A percentile compares a stretch with the other conserved stretches of the same genome.
phyloP scores from a whole-genome alignment of 495 filamentous ascomycete species.

The Lasiosphaeriaceae sp. region DNA sequence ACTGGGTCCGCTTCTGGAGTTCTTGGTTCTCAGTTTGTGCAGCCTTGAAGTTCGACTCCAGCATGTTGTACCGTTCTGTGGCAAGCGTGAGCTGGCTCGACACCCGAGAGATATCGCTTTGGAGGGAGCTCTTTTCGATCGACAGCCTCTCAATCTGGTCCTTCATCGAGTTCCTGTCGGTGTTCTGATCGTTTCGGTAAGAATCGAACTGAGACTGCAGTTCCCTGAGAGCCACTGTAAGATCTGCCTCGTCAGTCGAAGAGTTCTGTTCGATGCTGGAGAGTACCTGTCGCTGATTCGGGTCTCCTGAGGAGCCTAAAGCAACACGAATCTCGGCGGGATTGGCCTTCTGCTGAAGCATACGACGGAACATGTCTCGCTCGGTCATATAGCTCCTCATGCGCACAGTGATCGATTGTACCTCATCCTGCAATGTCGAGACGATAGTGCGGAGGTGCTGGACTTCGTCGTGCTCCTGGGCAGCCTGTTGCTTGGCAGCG shows the following conservation, averaged over 20 bases:
- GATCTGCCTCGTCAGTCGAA: slow-evolving; percentile 38
- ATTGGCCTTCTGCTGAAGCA: slow-evolving; percentile 68
- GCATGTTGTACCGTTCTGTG: slow-evolving; percentile 78
- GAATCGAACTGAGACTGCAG: slow-evolving; percentile 86
- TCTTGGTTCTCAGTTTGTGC: slow-evolving; percentile 79
- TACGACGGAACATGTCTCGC: slow-evolving; percentile 93
- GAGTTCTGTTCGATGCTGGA: slow-evolving; percentile 47
- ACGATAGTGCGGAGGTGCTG: slow-evolving; percentile 65
- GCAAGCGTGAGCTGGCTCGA: slow-evolving; percentile 78
- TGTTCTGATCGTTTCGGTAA: slow-evolving; percentile 77
- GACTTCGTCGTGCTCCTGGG: slow-evolving; percentile 69
- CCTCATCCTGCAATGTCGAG: slow-evolving; percentile 58
- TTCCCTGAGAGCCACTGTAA: slow-evolving; percentile 61
- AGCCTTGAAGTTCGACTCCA: slow-evolving; percentile 82
- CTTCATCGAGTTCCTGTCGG: slow-evolving; percentile 74
- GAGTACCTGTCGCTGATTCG: slow-evolving; percentile 44
- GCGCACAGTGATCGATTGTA: slow-evolving; percentile 70
- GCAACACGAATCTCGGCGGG: slow-evolving; percentile 57
- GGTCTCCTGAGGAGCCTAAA: slow-evolving; percentile 60
- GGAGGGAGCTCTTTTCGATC: slow-evolving; percentile 72
- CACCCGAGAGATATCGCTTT: slow-evolving; percentile 72
- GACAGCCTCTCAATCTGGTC: slow-evolving; percentile 82
- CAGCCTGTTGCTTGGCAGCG: slow-evolving; percentile 61
- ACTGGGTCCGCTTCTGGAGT: slow-evolving; percentile 72
- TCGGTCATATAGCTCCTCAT: slow-evolving; percentile 92